phyloP scores from a whole-genome alignment of 2,329 filamentous ascomycete genomes.

The Keithomyces neogunnii region DNA sequence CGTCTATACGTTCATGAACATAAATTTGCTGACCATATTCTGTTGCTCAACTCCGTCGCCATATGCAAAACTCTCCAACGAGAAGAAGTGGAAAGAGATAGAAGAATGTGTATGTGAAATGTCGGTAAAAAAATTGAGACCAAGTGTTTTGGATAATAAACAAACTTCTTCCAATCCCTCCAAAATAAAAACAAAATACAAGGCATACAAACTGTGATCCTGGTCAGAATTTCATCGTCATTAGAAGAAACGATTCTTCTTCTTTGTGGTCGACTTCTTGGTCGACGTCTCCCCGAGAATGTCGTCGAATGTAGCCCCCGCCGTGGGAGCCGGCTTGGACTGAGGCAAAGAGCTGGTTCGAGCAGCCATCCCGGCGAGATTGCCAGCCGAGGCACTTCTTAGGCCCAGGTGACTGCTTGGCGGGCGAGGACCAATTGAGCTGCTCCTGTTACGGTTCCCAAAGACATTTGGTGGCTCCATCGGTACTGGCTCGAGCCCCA shows the following conservation, averaged over 20 bases:
- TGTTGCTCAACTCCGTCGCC: conserved; percentile 1
- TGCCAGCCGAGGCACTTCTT: conserved; percentile 26
- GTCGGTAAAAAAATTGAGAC: too few species aligned
- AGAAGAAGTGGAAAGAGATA: conserved; percentile 3
- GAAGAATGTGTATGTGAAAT: too few species aligned
- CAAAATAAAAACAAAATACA: neutral
- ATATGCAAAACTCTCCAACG: conserved; percentile 1
- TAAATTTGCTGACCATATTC: neutral
- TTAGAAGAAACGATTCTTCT: conserved; percentile 33
- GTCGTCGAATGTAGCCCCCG: conserved; percentile 39
- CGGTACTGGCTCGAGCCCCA: conserved; percentile 35
- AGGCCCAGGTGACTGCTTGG: conserved; percentile 22
- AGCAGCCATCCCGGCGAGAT: conserved; percentile 20
- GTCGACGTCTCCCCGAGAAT: conserved; percentile 30
- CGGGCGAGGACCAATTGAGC: conserved; percentile 25
- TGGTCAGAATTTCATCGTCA: neutral
- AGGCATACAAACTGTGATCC: neutral
- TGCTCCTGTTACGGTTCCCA: conserved; percentile 24
- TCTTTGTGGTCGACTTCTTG: conserved; percentile 25
- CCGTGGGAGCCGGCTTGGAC: conserved; percentile 14
- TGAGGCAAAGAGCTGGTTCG: conserved; percentile 11
- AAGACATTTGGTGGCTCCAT: conserved; percentile 23
- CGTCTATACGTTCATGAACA: conserved; percentile 9
- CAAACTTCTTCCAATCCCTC: too few species aligned
- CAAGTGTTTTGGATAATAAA: too few species aligned